These are phyloP conservation scores for Beauveria medogensis DNA, from an alignment of 2,329 filamentous ascomycete genomes.

Conservation along the genomic window DNA sequence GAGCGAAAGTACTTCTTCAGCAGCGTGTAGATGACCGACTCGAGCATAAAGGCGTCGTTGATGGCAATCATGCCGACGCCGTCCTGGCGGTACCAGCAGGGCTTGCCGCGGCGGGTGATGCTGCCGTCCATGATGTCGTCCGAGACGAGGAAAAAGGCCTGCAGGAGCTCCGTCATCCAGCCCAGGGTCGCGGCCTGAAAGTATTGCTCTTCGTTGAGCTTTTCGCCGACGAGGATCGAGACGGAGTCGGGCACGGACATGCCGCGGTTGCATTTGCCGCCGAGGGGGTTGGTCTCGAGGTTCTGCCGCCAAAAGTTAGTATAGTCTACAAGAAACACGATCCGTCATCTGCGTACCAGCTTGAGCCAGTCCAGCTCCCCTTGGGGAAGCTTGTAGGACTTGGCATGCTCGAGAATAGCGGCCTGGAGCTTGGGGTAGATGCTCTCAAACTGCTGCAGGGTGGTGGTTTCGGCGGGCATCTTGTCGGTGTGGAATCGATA, in stretches of 20 bases:
- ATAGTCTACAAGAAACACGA: neutral
- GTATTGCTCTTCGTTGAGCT: slow-evolving; percentile 75
- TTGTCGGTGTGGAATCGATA: slow-evolving; percentile 1
- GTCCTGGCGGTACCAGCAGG: slow-evolving; percentile 92
- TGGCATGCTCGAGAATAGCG: slow-evolving; percentile 70
- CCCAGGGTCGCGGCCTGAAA: slow-evolving; percentile 81
- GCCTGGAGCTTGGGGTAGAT: slow-evolving; percentile 81
- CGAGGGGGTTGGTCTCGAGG: slow-evolving; percentile 77
- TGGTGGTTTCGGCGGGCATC: slow-evolving; percentile 54
- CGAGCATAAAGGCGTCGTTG: slow-evolving; percentile 97
- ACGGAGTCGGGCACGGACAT: slow-evolving; percentile 94
- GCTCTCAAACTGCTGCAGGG: slow-evolving; percentile 78
- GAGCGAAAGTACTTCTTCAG: slow-evolving; percentile 89
- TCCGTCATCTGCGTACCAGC: slow-evolving; percentile 47
- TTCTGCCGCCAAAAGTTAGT: slow-evolving; percentile 41
- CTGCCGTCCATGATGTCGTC: slow-evolving; percentile 98
- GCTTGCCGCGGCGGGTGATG: slow-evolving; percentile 87
- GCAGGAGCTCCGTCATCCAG: slow-evolving; percentile 96
- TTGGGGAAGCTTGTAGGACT: slow-evolving; percentile 74
- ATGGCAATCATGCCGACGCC: slow-evolving; percentile 93
- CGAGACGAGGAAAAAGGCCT: slow-evolving; percentile 97
- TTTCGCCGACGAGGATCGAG: slow-evolving; percentile 63
- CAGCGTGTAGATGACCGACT: slow-evolving; percentile 80
- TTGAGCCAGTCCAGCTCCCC: slow-evolving; percentile 81
- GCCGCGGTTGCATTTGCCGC: slow-evolving; percentile 97